phyloP scores from a whole-genome alignment of 805 yeast species.

The Zygotorulaspora florentina region DNA sequence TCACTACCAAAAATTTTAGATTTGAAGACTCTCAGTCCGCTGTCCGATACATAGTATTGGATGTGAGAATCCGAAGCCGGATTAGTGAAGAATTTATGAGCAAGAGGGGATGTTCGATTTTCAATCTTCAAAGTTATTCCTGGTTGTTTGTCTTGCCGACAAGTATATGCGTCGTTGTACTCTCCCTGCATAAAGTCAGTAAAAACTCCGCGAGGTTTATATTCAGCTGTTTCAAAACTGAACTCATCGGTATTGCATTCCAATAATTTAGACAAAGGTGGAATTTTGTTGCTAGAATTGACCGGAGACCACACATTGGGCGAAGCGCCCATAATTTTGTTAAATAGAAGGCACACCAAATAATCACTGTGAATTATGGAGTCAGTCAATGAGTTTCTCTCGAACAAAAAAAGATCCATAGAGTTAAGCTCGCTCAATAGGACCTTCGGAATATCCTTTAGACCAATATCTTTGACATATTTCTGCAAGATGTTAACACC shows the following conservation, averaged over 20 bases:
- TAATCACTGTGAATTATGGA: slow-evolving; percentile 56
- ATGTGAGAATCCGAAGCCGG: slow-evolving; percentile 81
- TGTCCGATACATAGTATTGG: slow-evolving; percentile 68
- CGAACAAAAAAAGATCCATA: slow-evolving; percentile 65
- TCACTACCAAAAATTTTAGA: slow-evolving; percentile 37
- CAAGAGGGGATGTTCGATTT: slow-evolving; percentile 53
- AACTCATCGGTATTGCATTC: slow-evolving; percentile 34
- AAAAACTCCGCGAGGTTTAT: slow-evolving; percentile 2
- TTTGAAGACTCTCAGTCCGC: slow-evolving; percentile 60
- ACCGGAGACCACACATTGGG: slow-evolving; percentile 71
- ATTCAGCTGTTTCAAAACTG: slow-evolving; percentile 31
- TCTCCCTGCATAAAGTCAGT: background rate
- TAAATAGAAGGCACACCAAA: slow-evolving; percentile 62
- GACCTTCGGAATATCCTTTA: slow-evolving; percentile 45
- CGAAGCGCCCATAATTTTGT: slow-evolving; percentile 53
- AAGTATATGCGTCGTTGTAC: background rate
- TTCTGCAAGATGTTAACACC: slow-evolving; percentile 69
- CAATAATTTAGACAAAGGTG: slow-evolving; percentile 35
- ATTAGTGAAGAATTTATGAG: slow-evolving; percentile 74
- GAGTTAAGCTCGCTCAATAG: slow-evolving; percentile 59
- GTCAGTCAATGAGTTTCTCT: slow-evolving; percentile 57
- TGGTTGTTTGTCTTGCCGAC: slow-evolving; percentile 9
- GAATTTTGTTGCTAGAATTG: slow-evolving; percentile 47
- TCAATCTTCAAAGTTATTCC: slow-evolving; percentile 16
- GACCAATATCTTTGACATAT: slow-evolving; percentile 56